A percentile compares a stretch with the other conserved stretches of the same genome.
Evolutionary conservation across 1,284 basidiomycete genomes (phyloP).

Genomic region (Cryptococcus jaspeensis): DNA sequence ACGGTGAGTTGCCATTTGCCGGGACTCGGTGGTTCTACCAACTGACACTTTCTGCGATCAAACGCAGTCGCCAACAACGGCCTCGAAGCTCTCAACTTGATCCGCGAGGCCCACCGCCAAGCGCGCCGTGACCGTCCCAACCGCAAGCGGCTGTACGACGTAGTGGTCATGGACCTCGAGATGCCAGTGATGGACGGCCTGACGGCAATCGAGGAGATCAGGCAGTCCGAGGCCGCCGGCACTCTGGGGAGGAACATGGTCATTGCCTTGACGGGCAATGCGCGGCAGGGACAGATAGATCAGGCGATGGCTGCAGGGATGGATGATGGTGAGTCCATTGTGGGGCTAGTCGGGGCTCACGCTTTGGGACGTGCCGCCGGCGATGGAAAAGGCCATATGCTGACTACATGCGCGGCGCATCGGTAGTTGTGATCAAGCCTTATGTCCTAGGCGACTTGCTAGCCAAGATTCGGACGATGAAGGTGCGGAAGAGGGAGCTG

Average conservation of each 20-base stretch:
- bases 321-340: conserved; percentile 39
- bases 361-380: too few relatives aligned
- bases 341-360: neutral
- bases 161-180: conserved; percentile 39
- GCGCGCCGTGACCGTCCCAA: conserved; percentile 7
- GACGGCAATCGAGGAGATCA: conserved; percentile 32
- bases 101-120: conserved; percentile 26
- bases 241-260: conserved; percentile 32
- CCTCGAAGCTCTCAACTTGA: conserved; percentile 44
- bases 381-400: too few relatives aligned
- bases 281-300: conserved; percentile 41
- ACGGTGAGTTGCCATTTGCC: conserved; percentile 23
- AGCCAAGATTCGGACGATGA: conserved; percentile 32
- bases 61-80: conserved; percentile 48
- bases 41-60: neutral
- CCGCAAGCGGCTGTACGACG: conserved; percentile 22
- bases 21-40: too few relatives aligned
- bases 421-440: conserved; percentile 38
- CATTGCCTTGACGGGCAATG: conserved; percentile 44
- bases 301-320: conserved; percentile 36
- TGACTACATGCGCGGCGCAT: too few relatives aligned
- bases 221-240: conserved; percentile 30
- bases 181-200: conserved; percentile 48
- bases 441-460: conserved; percentile 34
- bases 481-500: conserved; percentile 5